Conservation (phyloP, 208 protist genomes). For the Wallacemonas sp. region DNA sequence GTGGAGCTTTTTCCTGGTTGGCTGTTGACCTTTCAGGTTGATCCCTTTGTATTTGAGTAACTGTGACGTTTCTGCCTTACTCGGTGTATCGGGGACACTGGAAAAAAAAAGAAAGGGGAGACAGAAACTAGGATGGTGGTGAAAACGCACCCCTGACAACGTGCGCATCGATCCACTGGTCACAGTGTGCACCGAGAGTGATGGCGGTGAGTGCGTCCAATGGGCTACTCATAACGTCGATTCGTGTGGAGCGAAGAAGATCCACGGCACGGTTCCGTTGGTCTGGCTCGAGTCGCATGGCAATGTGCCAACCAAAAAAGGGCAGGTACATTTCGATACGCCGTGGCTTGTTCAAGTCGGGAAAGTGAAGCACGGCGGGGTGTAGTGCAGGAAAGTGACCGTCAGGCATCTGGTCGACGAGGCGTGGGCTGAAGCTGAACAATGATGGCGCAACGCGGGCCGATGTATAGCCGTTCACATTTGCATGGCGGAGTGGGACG, state of each 20-base stretch:
- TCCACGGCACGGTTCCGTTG: not conserved
- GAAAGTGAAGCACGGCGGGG: conserved; percentile 1
- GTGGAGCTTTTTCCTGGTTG: no score
- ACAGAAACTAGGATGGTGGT: no score
- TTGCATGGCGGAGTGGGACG: not conserved
- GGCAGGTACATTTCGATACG: conserved; percentile 8
- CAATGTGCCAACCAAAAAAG: conserved; percentile 10
- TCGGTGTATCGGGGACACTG: no score
- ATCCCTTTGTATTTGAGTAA: no score
- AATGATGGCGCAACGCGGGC: not conserved
- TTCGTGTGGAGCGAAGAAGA: not conserved
- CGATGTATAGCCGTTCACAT: not conserved
- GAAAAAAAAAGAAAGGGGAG: no score
- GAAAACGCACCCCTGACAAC: not conserved
- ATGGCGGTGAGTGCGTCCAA: not conserved
- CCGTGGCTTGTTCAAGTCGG: not conserved
- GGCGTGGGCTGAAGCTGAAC: not conserved
- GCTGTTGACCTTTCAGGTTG: no score
- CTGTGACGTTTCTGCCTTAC: no score
- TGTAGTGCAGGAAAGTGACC: not conserved
- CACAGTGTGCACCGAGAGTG: not conserved
- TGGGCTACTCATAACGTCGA: not conserved
- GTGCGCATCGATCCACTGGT: not conserved
- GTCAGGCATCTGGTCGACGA: not conserved
- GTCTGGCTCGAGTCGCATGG: not conserved